A percentile compares a stretch with the other conserved stretches of the same genome.
phyloP scores from a whole-genome alignment of 257 asterid species.

The Hygrophila difformis region DNA sequence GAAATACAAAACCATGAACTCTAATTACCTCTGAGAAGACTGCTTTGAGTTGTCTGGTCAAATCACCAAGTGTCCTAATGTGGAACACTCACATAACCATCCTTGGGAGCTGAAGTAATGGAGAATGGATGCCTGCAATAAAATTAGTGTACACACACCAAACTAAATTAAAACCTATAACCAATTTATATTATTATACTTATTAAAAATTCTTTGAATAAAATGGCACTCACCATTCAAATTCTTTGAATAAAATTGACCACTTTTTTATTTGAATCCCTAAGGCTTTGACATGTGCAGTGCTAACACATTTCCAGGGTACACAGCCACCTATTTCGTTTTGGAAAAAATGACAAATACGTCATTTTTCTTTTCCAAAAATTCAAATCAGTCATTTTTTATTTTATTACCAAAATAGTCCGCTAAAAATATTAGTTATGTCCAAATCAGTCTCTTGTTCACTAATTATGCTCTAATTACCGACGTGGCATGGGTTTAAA shows the following conservation, averaged over 20 bases:
- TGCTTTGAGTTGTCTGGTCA: conserved; percentile 78
- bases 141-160: background rate
- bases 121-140: conserved; percentile 86
- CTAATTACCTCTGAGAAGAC: conserved; percentile 65
- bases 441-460: too few relatives aligned
- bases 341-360: too few relatives aligned
- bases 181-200: background rate
- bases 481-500: too few relatives aligned
- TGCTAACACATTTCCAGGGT: conserved; percentile 63
- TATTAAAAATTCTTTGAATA: too few relatives aligned
- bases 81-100: conserved; percentile 84
- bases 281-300: conserved; percentile 72
- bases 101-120: conserved; percentile 85
- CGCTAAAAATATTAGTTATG: too few relatives aligned
- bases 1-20: too few relatives aligned
- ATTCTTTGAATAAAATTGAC: conserved; percentile 67
- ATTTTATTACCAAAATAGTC: too few relatives aligned
- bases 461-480: too few relatives aligned
- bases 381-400: too few relatives aligned
- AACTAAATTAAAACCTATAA: background rate
- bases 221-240: conserved; percentile 38
- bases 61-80: conserved; percentile 82
- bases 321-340: conserved; percentile 54
- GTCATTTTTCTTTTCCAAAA: too few relatives aligned
- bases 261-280: conserved; percentile 64